Evolutionary conservation across 495 filamentous ascomycete genomes (phyloP), one percentile per base, ranked within the genome.

Genomic region (Penicillium odoratum): DNA sequence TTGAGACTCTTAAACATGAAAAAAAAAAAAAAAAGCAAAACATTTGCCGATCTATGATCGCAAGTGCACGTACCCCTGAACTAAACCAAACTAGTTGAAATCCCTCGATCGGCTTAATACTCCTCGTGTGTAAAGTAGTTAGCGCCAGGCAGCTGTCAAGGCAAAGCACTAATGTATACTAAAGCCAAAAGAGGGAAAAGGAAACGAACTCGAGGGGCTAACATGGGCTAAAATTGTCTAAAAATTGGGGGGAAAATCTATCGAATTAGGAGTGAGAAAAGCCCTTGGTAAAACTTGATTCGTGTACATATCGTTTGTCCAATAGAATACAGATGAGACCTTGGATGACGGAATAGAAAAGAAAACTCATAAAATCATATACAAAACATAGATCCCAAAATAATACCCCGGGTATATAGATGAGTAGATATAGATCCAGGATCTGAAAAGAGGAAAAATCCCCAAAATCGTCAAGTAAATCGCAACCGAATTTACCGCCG

Each of bases 401-500:
- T 18, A 31, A 51, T 26, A 38, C 15, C 48, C 48, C 30, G 48
- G 48, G 48, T 51, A 51, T 51, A 51, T 49, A 38, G 10, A 44
- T 8, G 6, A 44, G 3, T 10, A 44, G 21, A 36, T 50, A 29
- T 29, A 51, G 34, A 51, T 49, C 47, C 11, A 30, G 25, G 25
- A 30, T 49, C 47, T 28, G 26, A 49, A 49, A 16, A 13, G n/a
- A 43, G 26, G 5, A n/a, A 4, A 48, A 11, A 31, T 8, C 3
- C 28, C 26, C 46, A 30, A 33, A 48, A 29, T 30, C 21, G 21
- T 21, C 21, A 21, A 21, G 21, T 2, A 21, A 21, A 21, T 21
- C 7, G 1, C 3, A 25, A 10, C 11, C 10, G 44, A 9, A 34
- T n/a, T 9, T 16, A 21, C 25, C 67, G 67, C 38, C 65, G 65